A percentile compares a stretch with the other conserved stretches of the same genome.
Evolutionary conservation across 495 filamentous ascomycete species (phyloP).

Genomic region (Xylaria nigripes): DNA sequence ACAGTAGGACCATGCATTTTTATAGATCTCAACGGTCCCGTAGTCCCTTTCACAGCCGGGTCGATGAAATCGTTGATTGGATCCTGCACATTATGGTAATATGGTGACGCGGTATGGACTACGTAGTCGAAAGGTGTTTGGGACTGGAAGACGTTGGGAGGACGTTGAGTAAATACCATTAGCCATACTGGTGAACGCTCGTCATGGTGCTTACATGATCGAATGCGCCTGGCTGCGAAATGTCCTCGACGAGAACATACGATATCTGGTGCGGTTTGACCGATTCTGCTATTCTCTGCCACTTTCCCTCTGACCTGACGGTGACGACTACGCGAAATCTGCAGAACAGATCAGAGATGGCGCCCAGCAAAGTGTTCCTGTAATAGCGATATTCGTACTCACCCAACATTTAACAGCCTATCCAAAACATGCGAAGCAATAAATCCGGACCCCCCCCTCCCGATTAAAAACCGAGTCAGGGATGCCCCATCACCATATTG

Average conservation of each 20-base stretch:
- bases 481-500: no score
- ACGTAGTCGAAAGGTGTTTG: conserved; percentile 28
- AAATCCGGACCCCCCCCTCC: conserved; percentile 35
- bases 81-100: conserved; percentile 27
- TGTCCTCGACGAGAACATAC: conserved; percentile 28
- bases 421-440: conserved; percentile 36
- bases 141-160: conserved; percentile 18
- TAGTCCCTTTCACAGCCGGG: conserved; percentile 35
- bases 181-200: not conserved
- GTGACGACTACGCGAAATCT: conserved; percentile 32
- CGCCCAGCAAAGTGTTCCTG: not conserved
- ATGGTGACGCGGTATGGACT: conserved; percentile 38
- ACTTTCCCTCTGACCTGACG: conserved; percentile 31
- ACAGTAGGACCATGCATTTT: conserved; percentile 24
- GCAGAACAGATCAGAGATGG: not conserved
- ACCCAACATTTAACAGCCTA: conserved; percentile 26
- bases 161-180: no score
- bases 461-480: not conserved
- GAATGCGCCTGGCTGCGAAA: conserved; percentile 26
- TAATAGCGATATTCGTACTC: not conserved
- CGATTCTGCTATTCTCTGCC: conserved; percentile 25
- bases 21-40: conserved; percentile 30
- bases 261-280: conserved; percentile 17
- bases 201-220: conserved; percentile 19
- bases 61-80: conserved; percentile 32